phyloP scores from a whole-genome alignment of 176 grass and related monocot species.

The Poa pratensis region DNA sequence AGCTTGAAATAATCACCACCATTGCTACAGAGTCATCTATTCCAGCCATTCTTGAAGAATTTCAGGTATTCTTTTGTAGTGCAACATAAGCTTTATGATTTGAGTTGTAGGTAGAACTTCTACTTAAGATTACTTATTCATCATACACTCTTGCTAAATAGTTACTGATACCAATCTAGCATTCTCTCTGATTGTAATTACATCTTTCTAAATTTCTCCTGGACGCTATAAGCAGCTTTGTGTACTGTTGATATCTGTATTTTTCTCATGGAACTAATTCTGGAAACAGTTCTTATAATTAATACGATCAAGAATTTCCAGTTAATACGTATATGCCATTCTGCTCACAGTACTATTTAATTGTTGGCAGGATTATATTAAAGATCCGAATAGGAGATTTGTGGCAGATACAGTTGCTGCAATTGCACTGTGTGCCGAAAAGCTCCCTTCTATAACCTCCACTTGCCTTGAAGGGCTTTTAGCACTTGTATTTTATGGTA shows the following conservation, averaged over 20 bases:
- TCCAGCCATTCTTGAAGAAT: constrained; percentile 81
- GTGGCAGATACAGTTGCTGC: constrained; percentile 91
- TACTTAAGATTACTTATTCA: constrained; percentile 21
- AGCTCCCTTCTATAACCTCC: constrained; percentile 55
- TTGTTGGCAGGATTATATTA: constrained; percentile 90
- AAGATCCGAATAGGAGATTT: constrained; percentile 94
- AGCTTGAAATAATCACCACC: constrained; percentile 92
- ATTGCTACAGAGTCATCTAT: constrained; percentile 78
- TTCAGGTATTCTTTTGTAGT: constrained; percentile 70
- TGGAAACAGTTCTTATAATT: constrained; percentile 5
- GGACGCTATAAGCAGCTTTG: constrained; percentile 1
- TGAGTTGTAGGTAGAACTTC: constrained; percentile 12
- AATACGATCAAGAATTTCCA: constrained; percentile 13
- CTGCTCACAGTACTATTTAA: constrained; percentile 38
- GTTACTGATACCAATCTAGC: not conserved
- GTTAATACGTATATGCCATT: not conserved
- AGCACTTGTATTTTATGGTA: constrained; percentile 83
- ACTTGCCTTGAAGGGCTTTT: constrained; percentile 92
- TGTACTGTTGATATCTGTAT: not conserved
- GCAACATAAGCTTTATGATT: not conserved
- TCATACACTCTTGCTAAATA: not conserved
- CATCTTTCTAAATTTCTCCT: constrained; percentile 18
- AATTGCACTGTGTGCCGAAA: constrained; percentile 79
- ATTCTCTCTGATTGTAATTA: constrained; percentile 13
- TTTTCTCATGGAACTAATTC: not conserved